Evolutionary conservation across 2,329 filamentous ascomycete genomes (phyloP), one percentile per base, ranked within the genome.

Genomic region (Neofusicoccum ribis): DNA sequence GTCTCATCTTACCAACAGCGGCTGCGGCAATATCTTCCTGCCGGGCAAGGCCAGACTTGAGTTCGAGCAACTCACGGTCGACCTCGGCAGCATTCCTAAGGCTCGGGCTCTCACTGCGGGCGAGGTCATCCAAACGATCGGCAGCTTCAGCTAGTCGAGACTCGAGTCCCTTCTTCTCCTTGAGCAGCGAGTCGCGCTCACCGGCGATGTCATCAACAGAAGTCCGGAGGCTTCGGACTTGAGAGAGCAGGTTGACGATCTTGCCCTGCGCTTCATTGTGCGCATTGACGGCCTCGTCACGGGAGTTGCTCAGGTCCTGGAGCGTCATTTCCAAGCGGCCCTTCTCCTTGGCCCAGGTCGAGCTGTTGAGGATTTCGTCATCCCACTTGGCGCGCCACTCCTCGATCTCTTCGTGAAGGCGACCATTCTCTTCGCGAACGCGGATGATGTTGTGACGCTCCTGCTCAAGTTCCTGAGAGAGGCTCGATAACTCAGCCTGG

Each of bases 321-420:
- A 99, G 84, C 5, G 93, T 96, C 67, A 93, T 88, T 76, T 98
- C 94, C 46, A 99, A 85, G 15, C 94, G 89, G 15, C 92, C 86
- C 83, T 98, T 98, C 80, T 99, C 94, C 81, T 99, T 99, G 12
- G 93, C 93, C 93, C 95, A 98, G 0, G 94, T 97, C 15, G 93
- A 96, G 78, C 92, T 96, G 80, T 98, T 98, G 71, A 98, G 87
- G 11, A 98, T 92, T 79, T 99, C 94, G 72, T 98, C 92, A 73
- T 99, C 95, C 94, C 95, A 98, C 80, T 98, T 98, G 70, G 89
- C 93, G 69, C 95, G 89, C 66, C 98, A 85, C 72, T 97, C 93
- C 72, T 99, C 95, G 27, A 98, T 88, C 78, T 99, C 95, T 75
- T 98, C 94, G n/a, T 94, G 90, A 62, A 99, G 85, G 50, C 92